A percentile compares a stretch with the other conserved stretches of the same genome.
phyloP scores from a whole-genome alignment of 768 basidiomycete species.

The Hortiboletus campestris region DNA sequence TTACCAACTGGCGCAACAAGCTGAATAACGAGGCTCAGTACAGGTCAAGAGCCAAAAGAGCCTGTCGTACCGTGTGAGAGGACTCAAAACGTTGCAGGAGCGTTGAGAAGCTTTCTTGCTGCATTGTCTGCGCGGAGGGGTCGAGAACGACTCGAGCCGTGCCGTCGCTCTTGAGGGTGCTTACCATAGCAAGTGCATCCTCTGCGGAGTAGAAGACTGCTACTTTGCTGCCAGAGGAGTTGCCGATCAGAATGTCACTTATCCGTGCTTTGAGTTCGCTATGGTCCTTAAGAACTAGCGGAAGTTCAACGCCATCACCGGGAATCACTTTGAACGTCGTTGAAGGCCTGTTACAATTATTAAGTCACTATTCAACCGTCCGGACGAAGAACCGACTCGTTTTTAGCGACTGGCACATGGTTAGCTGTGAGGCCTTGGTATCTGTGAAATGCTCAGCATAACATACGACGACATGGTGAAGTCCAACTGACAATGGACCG shows the following conservation, averaged over 20 bases:
- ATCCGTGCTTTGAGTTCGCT: slow-evolving; percentile 33
- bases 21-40: slow-evolving; percentile 33
- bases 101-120: slow-evolving; percentile 46
- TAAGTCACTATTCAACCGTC: slow-evolving; percentile 2
- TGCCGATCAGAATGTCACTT: slow-evolving; percentile 39
- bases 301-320: slow-evolving; percentile 49
- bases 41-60: background rate
- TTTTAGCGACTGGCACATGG: background rate
- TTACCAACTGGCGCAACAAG: slow-evolving; percentile 54
- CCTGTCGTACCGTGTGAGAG: slow-evolving; percentile 50
- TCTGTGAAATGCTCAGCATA: slow-evolving; percentile 14
- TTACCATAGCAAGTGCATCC: slow-evolving; percentile 49
- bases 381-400: slow-evolving; percentile 20
- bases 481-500: slow-evolving; percentile 54
- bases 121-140: slow-evolving; percentile 38
- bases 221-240: slow-evolving; percentile 41
- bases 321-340: slow-evolving; percentile 48
- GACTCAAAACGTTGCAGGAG: slow-evolving; percentile 50
- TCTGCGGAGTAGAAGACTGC: slow-evolving; percentile 59
- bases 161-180: slow-evolving; percentile 50
- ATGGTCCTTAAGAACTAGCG: slow-evolving; percentile 45
- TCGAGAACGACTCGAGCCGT: slow-evolving; percentile 46
- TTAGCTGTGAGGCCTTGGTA: slow-evolving; percentile 23
- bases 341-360: slow-evolving; percentile 16
- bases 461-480: background rate